Base-by-base conservation (phyloP, 306 rosid genomes). In the Erythrophleum fordii region DNA sequence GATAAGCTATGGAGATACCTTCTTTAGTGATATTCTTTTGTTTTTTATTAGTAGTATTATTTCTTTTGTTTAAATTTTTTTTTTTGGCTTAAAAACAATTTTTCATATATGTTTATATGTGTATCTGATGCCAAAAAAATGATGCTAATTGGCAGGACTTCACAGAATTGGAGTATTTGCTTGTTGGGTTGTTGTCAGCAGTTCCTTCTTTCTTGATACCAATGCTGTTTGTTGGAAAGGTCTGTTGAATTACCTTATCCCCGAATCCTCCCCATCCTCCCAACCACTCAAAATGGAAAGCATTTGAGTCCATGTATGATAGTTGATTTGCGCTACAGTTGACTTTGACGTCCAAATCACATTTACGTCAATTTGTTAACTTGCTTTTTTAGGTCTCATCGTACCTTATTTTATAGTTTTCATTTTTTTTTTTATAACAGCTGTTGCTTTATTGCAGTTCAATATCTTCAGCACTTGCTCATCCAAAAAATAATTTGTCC, bases 161-260 rank as follows among this genome's bases (percentile, higher is more conserved):
- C 82, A 86, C 93, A 5, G 97, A 95, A 80, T 81, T 92, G 96
- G 99, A 95, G 84, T 95, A 95, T 80, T 85, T 95, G 88, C 91
- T 95, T 69, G 59, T 92, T 67, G 99, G 98, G 16, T 82, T 95
- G 89, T 77, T 92, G 64, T 89, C 99, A 11, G 98, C 94, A 26
- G 85, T 88, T 85, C 99, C 99, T 83, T 77, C 98, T 45, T 89
- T 95, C 81, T 82, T 90, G 89, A 82, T 92, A 76, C 99, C 99
- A 11, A 79, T 92, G 88, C 60, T 93, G 44, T 61, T 90, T 8
- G 92, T 92, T 41, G 99, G 99, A 61, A 85, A 91, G 97, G 98
- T 91, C 86, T 49, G 65, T 65, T 48, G 37, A 74, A 52, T n/a
- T 29, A 46, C 26, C 51, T 58, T 70, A 6, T 69, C 35, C 39